A percentile compares a stretch with the other conserved stretches of the same genome.
Evolutionary conservation across 805 yeast species (phyloP).

Genomic region (Ogataea chonburiensis): DNA sequence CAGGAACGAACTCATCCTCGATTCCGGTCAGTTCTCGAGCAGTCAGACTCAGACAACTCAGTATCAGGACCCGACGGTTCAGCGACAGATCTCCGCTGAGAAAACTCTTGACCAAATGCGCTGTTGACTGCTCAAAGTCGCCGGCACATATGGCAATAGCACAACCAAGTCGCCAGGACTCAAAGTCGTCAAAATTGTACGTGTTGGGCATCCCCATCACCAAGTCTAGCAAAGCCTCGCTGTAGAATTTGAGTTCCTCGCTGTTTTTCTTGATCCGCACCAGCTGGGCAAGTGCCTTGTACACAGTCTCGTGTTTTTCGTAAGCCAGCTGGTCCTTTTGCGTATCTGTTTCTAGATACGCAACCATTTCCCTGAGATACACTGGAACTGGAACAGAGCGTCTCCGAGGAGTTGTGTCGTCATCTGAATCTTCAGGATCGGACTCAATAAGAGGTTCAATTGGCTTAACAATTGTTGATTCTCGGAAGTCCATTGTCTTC

Average conservation of each 20-base stretch:
- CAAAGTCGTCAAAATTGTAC: slow-evolving; percentile 58
- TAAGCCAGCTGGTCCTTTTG: slow-evolving; percentile 45
- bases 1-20: slow-evolving; percentile 47
- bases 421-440: slow-evolving; percentile 47
- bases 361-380: slow-evolving; percentile 69
- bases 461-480: not conserved
- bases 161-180: slow-evolving; percentile 60
- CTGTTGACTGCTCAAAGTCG: slow-evolving; percentile 41
- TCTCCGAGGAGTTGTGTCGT: slow-evolving; percentile 39
- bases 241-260: slow-evolving; percentile 58
- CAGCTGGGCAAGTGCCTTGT: slow-evolving; percentile 53
- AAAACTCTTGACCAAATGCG: slow-evolving; percentile 47
- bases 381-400: slow-evolving; percentile 49
- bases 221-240: slow-evolving; percentile 49
- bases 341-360: slow-evolving; percentile 48
- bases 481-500: not conserved
- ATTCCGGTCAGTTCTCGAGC: slow-evolving; percentile 71
- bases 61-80: slow-evolving; percentile 68
- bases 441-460: slow-evolving; percentile 20
- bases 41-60: slow-evolving; percentile 67
- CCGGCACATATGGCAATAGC: slow-evolving; percentile 63
- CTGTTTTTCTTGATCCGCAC: slow-evolving; percentile 67
- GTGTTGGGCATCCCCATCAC: slow-evolving; percentile 56
- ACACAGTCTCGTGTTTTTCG: slow-evolving; percentile 50
- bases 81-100: slow-evolving; percentile 76